These are phyloP conservation scores for Torulaspora microellipsoides DNA, from an alignment of 805 yeast genomes.

Conservation along the genomic window DNA sequence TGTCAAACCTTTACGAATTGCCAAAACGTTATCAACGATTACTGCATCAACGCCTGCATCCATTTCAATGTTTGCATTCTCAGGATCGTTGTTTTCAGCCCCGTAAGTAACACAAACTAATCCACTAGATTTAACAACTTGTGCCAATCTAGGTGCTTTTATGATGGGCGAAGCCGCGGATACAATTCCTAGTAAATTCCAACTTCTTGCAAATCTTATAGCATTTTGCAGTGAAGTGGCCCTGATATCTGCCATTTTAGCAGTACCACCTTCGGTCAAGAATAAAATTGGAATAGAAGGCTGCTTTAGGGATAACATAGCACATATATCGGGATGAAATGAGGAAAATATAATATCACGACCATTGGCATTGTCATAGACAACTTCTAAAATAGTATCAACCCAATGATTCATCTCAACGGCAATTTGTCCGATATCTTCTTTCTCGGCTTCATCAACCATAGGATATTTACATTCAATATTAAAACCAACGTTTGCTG, in stretches of 20 bases:
- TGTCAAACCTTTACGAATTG: conserved; percentile 79
- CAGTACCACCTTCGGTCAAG: conserved; percentile 84
- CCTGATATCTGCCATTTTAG: conserved; percentile 81
- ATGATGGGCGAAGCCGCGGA: conserved; percentile 83
- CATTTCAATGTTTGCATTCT: conserved; percentile 77
- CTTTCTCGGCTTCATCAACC: conserved; percentile 87
- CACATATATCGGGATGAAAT: conserved; percentile 91
- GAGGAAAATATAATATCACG: conserved; percentile 88
- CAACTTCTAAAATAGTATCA: conserved; percentile 75
- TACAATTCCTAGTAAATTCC: conserved; percentile 90
- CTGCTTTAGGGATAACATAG: conserved; percentile 81
- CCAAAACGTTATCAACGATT: conserved; percentile 91
- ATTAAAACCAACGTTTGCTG: conserved; percentile 83
- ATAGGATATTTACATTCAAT: conserved; percentile 94
- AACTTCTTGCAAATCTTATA: conserved; percentile 79
- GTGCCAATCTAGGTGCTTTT: conserved; percentile 83
- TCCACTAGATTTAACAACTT: conserved; percentile 87
- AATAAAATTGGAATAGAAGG: conserved; percentile 89
- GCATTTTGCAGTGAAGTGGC: conserved; percentile 88
- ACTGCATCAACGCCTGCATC: conserved; percentile 97
- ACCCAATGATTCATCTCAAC: conserved; percentile 83
- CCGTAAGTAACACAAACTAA: conserved; percentile 94
- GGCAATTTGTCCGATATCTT: conserved; percentile 80
- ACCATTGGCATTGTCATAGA: conserved; percentile 72
- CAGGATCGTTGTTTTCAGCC: conserved; percentile 75